Evolutionary conservation across 148 eudicot genomes (phyloP), one percentile per base, ranked within the genome.

Genomic region (Cornus florida): DNA sequence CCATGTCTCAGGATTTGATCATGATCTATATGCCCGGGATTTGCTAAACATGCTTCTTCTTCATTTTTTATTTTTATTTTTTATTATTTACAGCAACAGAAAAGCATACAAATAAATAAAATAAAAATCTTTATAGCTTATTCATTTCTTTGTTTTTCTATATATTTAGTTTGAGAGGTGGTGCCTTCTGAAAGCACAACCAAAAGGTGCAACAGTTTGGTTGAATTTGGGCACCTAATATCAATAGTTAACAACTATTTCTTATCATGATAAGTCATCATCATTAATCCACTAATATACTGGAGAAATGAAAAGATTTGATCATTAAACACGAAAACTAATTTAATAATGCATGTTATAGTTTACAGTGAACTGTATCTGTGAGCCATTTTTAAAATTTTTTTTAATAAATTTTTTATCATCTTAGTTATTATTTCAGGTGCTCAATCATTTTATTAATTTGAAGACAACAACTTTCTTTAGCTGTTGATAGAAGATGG

Each of bases 401-500:
- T n/a, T n/a, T n/a, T n/a, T n/a, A n/a, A n/a, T n/a, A n/a, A n/a
- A n/a, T 46, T 2, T 46, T 53, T 53, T 53, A 4, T 53, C 17
- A 23, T 1, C 28, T 72, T 48, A 22, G 7, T 48, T 46, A 28
- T 0, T 24, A 14, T 24, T 14, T n/a, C n/a, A n/a, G n/a, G n/a
- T n/a, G n/a, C n/a, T n/a, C n/a, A n/a, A n/a, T n/a, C n/a, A n/a
- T 60, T 60, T 16, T 65, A 2, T 8, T 13, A 41, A 41, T 41
- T 11, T 28, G 38, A 39, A 6, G 59, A 6, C 0, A 39, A 32
- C 19, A 6, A n/a, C 46, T 57, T 23, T 70, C 28, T 78, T 14
- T 82, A 83, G 87, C 73, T 78, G 81, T 71, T 81, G 46, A 35
- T 70, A 76, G 64, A 87, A 83, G 76, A 90, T 90, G 92, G 92